Conservation (phyloP, 2,329 filamentous ascomycete species). For the Lasiodiplodia gonubiensis region DNA sequence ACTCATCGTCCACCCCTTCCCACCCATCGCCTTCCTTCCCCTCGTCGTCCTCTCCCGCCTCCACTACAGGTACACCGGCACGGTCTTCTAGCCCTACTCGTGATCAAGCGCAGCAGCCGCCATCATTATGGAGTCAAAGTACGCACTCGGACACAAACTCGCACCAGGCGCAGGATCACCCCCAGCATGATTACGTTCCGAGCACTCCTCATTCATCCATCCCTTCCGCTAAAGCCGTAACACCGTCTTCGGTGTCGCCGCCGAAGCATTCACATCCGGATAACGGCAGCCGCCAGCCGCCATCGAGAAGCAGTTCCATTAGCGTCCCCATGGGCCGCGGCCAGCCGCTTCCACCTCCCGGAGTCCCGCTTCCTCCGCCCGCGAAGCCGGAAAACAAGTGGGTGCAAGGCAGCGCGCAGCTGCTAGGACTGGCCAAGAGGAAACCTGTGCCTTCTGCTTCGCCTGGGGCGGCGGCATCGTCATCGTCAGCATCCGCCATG, state of each 20-base stretch:
- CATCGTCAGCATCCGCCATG: not conserved
- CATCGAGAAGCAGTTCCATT: constrained; percentile 3
- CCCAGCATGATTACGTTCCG: not conserved
- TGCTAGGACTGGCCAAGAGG: constrained; percentile 40
- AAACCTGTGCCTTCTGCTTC: constrained; percentile 54
- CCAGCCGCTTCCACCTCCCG: constrained; percentile 80
- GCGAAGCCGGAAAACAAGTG: constrained; percentile 59
- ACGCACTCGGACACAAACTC: not conserved
- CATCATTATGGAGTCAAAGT: not conserved
- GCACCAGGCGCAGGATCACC: not conserved
- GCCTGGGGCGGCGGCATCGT: constrained; percentile 35
- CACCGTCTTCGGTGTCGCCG: not conserved
- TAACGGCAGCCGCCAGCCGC: not conserved
- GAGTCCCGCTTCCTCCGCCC: constrained; percentile 75
- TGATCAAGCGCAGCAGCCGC: constrained; percentile 9
- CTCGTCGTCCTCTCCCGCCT: not conserved
- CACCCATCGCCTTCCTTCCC: not conserved
- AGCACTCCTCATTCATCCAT: not conserved
- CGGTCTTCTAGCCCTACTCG: not conserved
- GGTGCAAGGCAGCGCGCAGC: constrained; percentile 7
- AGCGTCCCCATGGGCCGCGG: constrained; percentile 75
- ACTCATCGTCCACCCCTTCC: not conserved
- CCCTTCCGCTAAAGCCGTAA: not conserved
- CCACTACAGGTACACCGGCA: constrained; percentile 1
- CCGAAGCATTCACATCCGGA: not conserved